Evolutionary conservation across 768 basidiomycete species (phyloP), one percentile per base, ranked within the genome.

Genomic region (Suillus cothurnatus): DNA sequence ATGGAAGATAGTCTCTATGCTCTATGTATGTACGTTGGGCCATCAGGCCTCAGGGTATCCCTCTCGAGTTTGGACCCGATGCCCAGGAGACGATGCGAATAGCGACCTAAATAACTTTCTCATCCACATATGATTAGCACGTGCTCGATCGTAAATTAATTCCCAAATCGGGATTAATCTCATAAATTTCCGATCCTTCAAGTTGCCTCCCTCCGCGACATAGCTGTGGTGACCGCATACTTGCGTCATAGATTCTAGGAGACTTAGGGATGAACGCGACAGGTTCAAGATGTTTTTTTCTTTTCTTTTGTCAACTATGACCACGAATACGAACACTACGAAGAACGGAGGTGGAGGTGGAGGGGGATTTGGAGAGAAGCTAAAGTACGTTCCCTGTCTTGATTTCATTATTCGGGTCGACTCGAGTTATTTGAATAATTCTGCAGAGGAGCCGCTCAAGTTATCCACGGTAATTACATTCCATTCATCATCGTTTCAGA

Each of bases 391-490:
- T 3, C 9, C 39, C 28, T 23, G 39, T n/a, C 4, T 12, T 7
- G 1, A n/a, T 17, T 49, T 41, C 36, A 14, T 53, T 23, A 1
- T 57, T 45, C 31, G 60, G 23, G 11, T 3, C 49, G n/a, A 47
- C n/a, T 23, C 11, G 26, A 19, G 4, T 2, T 19, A 43, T 47
- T 9, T 61, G 17, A 67, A 26, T n/a, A 14, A 34, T 21, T 39
- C 14, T 31, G 62, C 61, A 81, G 82, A 64, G 80, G 81, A 7
- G 79, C 73, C 3, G 67, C 66, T 3, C 74, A 81, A 63, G 68
- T 79, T 32, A 68, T 79, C 8, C 81, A 83, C 34, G 81, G 82
- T 70, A 65, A 12, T 60, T 0, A 8, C 2, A 50, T 26, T 17
- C 7, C 28, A 31, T 52, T 31, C 17, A 19, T 31, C 3, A 31